Conservation (phyloP, 805 yeast genomes). For the Hanseniaspora jakobsenii region DNA sequence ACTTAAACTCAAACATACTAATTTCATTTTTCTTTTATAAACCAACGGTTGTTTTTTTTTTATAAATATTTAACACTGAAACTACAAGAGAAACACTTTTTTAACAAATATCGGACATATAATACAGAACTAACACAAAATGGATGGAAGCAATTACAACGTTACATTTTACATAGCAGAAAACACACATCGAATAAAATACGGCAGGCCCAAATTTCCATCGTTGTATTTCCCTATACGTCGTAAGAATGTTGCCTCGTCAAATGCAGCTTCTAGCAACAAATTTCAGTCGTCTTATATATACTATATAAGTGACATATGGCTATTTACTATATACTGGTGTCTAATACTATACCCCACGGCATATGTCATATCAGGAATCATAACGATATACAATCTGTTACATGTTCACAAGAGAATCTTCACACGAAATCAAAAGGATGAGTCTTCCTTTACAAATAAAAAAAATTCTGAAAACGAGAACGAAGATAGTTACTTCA, state of each 20-base stretch:
- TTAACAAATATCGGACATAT: too few species aligned
- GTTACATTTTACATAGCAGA: conserved; percentile 5
- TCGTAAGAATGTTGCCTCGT: background rate
- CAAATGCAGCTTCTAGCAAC: background rate
- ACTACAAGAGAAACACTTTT: too few species aligned
- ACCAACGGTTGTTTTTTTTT: too few species aligned
- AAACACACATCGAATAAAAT: background rate
- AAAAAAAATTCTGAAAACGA: conserved; percentile 32
- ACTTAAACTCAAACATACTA: too few species aligned
- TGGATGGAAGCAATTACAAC: background rate
- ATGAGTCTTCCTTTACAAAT: conserved; percentile 36
- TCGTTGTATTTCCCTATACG: conserved; percentile 10
- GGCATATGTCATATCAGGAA: conserved; percentile 54
- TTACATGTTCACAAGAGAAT: conserved; percentile 12
- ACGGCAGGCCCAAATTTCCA: conserved; percentile 8
- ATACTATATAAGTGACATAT: conserved; percentile 59
- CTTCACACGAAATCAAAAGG: conserved; percentile 29
- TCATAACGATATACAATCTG: conserved; percentile 23
- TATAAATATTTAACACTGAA: too few species aligned
- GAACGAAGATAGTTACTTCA: too few species aligned
- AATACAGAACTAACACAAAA: too few species aligned
- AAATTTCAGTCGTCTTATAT: conserved; percentile 39
- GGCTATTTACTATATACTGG: conserved; percentile 79
- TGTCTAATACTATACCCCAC: conserved; percentile 52
- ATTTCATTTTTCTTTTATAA: too few species aligned